A percentile compares a stretch with the other conserved stretches of the same genome.
phyloP scores from a whole-genome alignment of 306 rosid genomes.

The Cicer chorassanicum region DNA sequence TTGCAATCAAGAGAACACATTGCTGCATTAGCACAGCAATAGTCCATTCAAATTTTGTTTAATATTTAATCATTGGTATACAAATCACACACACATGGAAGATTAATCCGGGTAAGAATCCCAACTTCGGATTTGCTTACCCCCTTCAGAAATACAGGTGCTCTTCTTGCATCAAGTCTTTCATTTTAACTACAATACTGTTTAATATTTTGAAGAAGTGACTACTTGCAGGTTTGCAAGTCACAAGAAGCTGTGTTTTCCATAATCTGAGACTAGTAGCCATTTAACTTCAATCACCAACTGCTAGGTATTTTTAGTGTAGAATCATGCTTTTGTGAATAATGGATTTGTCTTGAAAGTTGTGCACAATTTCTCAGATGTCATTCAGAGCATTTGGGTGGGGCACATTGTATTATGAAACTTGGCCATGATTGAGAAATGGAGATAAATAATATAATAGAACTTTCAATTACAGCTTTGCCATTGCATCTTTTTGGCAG shows the following conservation, averaged over 20 bases:
- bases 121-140: not conserved
- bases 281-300: not conserved
- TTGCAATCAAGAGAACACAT: slow-evolving; percentile 24
- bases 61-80: slow-evolving; percentile 1
- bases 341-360: not conserved
- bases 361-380: not conserved
- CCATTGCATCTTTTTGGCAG: not conserved
- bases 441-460: not conserved
- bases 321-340: not conserved
- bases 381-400: not conserved
- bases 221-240: not conserved
- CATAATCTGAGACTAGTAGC: not conserved
- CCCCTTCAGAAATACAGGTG: not conserved
- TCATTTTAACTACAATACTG: not conserved
- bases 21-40: not conserved
- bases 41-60: not conserved
- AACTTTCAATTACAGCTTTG: not conserved
- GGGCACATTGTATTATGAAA: slow-evolving; percentile 17
- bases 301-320: slow-evolving; percentile 3
- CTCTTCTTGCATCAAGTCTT: not conserved
- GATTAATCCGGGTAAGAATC: not conserved
- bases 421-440: slow-evolving; percentile 15
- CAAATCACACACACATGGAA: not conserved
- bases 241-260: not conserved
- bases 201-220: not conserved